These are phyloP conservation scores for Cercospora zeina DNA, from an alignment of 2,329 filamentous ascomycete genomes.

Conservation along the genomic window DNA sequence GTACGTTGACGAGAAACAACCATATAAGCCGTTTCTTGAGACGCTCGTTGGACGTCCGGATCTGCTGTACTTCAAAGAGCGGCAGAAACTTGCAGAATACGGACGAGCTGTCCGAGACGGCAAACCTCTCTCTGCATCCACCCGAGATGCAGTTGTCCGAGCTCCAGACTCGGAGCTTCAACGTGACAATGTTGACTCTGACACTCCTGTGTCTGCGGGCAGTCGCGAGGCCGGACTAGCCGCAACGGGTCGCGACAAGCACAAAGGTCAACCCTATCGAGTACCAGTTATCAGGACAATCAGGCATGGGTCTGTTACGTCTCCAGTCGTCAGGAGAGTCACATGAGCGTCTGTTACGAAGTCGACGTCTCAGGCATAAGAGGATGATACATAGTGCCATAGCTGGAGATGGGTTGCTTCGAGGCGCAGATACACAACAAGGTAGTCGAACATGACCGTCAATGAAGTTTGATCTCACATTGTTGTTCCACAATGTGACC, in stretches of 20 bases:
- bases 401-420: background rate
- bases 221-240: too few relatives aligned
- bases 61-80: slow-evolving; percentile 29
- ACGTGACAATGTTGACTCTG: too few relatives aligned
- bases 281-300: too few relatives aligned
- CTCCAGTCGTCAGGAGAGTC: too few relatives aligned
- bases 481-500: background rate
- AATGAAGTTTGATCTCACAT: background rate
- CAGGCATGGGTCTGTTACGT: too few relatives aligned
- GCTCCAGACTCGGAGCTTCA: too few relatives aligned
- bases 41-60: slow-evolving; percentile 36
- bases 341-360: too few relatives aligned
- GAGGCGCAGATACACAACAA: background rate
- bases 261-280: slow-evolving; percentile 25
- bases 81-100: slow-evolving; percentile 32
- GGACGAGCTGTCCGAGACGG: slow-evolving; percentile 23
- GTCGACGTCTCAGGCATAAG: background rate
- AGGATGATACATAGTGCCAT: background rate
- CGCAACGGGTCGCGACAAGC: too few relatives aligned
- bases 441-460: background rate
- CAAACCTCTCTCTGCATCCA: background rate
- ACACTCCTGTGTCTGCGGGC: too few relatives aligned
- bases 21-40: slow-evolving; percentile 25
- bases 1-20: background rate
- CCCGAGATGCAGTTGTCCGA: background rate